phyloP scores from a whole-genome alignment of 352 stramenopile species.

The Phytophthora chlamydospora region DNA sequence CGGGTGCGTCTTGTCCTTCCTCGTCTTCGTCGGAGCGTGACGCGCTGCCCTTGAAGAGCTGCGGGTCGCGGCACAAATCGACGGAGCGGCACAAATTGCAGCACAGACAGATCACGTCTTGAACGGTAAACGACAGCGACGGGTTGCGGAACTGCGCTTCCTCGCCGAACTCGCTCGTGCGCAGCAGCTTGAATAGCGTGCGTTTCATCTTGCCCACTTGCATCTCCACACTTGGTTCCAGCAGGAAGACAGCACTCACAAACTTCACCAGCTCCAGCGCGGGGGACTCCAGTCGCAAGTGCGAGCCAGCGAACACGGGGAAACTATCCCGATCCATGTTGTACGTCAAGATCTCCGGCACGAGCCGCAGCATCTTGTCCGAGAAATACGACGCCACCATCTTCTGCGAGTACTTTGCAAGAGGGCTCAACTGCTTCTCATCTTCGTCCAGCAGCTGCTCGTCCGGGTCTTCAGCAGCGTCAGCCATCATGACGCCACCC shows the following conservation, averaged over 20 bases:
- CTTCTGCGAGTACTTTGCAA: conserved; percentile 76
- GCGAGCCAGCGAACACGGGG: conserved; percentile 83
- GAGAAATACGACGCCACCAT: conserved; percentile 77
- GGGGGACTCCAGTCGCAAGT: conserved; percentile 84
- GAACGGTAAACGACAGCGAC: conserved; percentile 95
- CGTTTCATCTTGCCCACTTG: conserved; percentile 93
- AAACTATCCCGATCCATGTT: conserved; percentile 76
- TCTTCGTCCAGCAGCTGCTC: conserved; percentile 54
- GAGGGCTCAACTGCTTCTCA: conserved; percentile 53
- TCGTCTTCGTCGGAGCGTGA: conserved; percentile 28
- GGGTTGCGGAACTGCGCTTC: conserved; percentile 94
- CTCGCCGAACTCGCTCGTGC: conserved; percentile 75
- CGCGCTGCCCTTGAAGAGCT: conserved; percentile 85
- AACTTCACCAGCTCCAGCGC: conserved; percentile 98
- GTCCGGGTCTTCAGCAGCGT: conserved; percentile 26
- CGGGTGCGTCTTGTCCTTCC: conserved; percentile 29
- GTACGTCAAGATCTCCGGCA: conserved; percentile 79
- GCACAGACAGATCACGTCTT: conserved; percentile 96
- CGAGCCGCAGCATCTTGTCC: conserved; percentile 77
- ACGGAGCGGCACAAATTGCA: conserved; percentile 96
- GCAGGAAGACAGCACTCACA: conserved; percentile 91
- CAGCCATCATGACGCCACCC: conserved; percentile 18
- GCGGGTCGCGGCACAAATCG: conserved; percentile 96
- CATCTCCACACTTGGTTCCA: conserved; percentile 92
- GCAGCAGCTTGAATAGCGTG: conserved; percentile 88